Evolutionary conservation across 805 yeast genomes (phyloP).

Genomic region (Candida michaelii): DNA sequence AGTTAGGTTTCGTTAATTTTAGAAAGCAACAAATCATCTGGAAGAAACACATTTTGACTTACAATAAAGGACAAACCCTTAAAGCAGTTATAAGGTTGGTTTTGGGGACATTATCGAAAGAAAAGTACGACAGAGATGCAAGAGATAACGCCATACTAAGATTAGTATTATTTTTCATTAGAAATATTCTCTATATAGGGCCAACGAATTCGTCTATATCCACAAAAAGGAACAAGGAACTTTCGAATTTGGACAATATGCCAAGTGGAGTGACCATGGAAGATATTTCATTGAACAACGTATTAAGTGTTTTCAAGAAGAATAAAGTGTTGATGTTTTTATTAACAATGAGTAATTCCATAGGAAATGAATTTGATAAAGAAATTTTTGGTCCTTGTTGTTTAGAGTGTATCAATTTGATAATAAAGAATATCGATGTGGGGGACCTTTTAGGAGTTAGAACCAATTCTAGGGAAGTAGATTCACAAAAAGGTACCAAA

Average conservation of each 20-base stretch:
- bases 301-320: constrained; percentile 56
- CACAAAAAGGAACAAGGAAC: constrained; percentile 38
- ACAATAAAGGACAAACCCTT: constrained; percentile 59
- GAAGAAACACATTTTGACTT: constrained; percentile 64
- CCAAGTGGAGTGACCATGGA: constrained; percentile 60
- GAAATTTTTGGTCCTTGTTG: constrained; percentile 59
- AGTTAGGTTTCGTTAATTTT: constrained; percentile 56
- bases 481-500: background rate
- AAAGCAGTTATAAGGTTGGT: constrained; percentile 70
- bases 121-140: constrained; percentile 56
- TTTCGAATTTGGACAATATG: constrained; percentile 35
- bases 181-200: constrained; percentile 78
- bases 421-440: constrained; percentile 57
- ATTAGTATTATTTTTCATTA: constrained; percentile 67
- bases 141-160: constrained; percentile 73
- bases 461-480: too few species aligned
- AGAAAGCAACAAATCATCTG: constrained; percentile 68
- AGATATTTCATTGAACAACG: constrained; percentile 65
- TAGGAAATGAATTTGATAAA: constrained; percentile 63
- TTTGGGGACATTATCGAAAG: constrained; percentile 54
- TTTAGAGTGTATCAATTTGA: constrained; percentile 66
- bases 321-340: constrained; percentile 75
- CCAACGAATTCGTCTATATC: constrained; percentile 60
- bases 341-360: constrained; percentile 65
- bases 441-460: constrained; percentile 21